Evolutionary conservation across 768 basidiomycete genomes (phyloP).

Genomic region (Leccinum aurantiacum): DNA sequence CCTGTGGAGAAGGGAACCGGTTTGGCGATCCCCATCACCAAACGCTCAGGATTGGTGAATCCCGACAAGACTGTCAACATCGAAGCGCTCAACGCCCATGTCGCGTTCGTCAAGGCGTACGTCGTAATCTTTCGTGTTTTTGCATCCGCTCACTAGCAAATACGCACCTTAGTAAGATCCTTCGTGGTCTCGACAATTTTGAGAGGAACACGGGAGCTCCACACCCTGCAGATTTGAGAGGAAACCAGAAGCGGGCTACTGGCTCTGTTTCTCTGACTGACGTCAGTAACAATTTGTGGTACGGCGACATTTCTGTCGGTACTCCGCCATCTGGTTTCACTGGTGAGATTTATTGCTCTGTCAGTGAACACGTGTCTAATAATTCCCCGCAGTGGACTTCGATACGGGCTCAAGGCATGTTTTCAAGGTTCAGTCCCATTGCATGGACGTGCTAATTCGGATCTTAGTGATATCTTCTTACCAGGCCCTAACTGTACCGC

Average conservation of each 20-base stretch:
- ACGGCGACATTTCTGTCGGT: constrained; percentile 10
- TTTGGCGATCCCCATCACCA: constrained; percentile 10
- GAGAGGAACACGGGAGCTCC: constrained; percentile 2
- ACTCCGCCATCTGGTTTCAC: not conserved
- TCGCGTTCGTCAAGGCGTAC: constrained; percentile 7
- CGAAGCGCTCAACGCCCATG: constrained; percentile 7
- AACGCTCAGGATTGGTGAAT: constrained; percentile 7
- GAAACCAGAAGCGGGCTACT: not conserved
- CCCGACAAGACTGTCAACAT: constrained; percentile 7
- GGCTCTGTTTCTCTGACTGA: not conserved
- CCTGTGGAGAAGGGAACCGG: not conserved
- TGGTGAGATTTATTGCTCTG: not conserved
- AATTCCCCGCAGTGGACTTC: not conserved
- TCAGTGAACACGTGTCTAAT: not conserved
- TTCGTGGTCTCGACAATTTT: not conserved
- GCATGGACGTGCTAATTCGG: not conserved
- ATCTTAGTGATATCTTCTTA: constrained; percentile 28
- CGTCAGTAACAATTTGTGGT: constrained; percentile 1
- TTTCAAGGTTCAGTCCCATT: not conserved
- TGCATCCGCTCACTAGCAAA: not conserved
- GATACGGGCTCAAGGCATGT: constrained; percentile 13
- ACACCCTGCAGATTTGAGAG: constrained; percentile 1
- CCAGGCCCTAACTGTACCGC: constrained; percentile 24
- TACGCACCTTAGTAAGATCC: constrained; percentile 1
- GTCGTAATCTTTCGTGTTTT: not conserved